Conservation (phyloP, 78 protist genomes). For the Dictyostelium citrinum region DNA sequence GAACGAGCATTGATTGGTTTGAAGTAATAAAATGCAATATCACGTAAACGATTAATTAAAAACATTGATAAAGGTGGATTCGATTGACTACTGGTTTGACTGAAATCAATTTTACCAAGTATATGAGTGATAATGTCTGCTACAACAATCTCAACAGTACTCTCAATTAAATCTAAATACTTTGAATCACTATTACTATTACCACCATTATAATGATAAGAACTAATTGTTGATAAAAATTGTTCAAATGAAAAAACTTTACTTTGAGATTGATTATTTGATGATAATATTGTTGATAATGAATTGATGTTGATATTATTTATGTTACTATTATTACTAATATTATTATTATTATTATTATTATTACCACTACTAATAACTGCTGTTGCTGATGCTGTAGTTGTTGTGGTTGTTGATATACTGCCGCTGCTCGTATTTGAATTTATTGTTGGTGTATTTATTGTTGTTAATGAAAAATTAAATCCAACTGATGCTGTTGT, state of each 20-base stretch:
- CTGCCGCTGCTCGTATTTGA: background rate
- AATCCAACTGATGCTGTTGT: background rate
- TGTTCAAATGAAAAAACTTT: slow-evolving; percentile 46
- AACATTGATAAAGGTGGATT: background rate
- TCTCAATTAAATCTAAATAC: slow-evolving; percentile 50
- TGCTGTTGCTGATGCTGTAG: background rate
- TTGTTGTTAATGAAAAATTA: slow-evolving; percentile 6
- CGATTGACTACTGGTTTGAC: background rate
- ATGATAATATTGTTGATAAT: slow-evolving; percentile 2
- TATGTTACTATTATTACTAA: background rate
- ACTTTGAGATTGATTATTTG: background rate
- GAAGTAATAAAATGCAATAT: slow-evolving; percentile 66
- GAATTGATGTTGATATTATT: background rate
- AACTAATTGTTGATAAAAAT: slow-evolving; percentile 1
- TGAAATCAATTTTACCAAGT: slow-evolving; percentile 37
- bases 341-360: too few relatives aligned
- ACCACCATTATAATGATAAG: background rate
- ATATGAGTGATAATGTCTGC: slow-evolving; percentile 68
- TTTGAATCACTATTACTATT: background rate
- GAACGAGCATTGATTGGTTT: slow-evolving; percentile 55
- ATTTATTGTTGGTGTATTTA: background rate
- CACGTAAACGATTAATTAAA: slow-evolving; percentile 37
- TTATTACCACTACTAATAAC: background rate
- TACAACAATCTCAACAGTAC: slow-evolving; percentile 57
- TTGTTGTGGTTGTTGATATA: background rate